These are phyloP conservation scores for Bifiguratus adelaidae DNA, from an alignment of 192 early-diverging fungal genomes.

Conservation along the genomic window DNA sequence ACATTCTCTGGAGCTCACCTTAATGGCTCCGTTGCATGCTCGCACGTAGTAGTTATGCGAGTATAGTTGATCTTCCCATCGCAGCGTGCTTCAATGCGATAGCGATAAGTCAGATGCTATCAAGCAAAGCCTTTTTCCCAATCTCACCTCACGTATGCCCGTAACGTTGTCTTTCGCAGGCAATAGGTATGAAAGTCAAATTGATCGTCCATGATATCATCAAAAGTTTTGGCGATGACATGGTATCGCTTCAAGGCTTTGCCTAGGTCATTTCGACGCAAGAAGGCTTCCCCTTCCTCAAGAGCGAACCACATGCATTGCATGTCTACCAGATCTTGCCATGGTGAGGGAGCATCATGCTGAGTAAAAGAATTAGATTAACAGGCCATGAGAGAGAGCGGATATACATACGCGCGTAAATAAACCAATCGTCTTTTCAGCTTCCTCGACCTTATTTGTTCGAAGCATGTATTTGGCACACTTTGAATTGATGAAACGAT, in stretches of 20 bases:
- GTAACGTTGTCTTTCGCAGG: constrained; percentile 79
- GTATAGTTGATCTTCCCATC: constrained; percentile 68
- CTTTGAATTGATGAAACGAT: constrained; percentile 92
- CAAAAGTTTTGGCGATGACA: constrained; percentile 71
- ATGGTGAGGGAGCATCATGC: constrained; percentile 47
- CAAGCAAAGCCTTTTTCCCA: not conserved
- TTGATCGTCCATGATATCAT: constrained; percentile 81
- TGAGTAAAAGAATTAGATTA: constrained; percentile 6
- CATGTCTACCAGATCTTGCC: constrained; percentile 80
- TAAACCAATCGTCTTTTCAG: constrained; percentile 72
- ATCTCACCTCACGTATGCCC: constrained; percentile 69
- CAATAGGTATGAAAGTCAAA: constrained; percentile 96
- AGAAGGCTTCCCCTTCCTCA: constrained; percentile 66
- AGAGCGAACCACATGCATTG: constrained; percentile 87
- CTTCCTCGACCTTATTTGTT: constrained; percentile 67
- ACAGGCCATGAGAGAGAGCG: not conserved
- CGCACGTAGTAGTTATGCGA: constrained; percentile 59
- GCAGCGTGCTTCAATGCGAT: constrained; percentile 36
- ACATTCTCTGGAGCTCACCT: no score
- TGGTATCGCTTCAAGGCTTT: constrained; percentile 84
- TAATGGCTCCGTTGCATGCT: constrained; percentile 65
- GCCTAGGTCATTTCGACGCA: constrained; percentile 57
- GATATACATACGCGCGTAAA: constrained; percentile 61
- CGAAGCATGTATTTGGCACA: constrained; percentile 90
- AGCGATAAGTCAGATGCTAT: constrained; percentile 1